A percentile compares a stretch with the other conserved stretches of the same genome.
These are phyloP conservation scores for Rhynchospora breviuscula DNA, from an alignment of 176 grass and related monocot species.

Conservation along the genomic window DNA sequence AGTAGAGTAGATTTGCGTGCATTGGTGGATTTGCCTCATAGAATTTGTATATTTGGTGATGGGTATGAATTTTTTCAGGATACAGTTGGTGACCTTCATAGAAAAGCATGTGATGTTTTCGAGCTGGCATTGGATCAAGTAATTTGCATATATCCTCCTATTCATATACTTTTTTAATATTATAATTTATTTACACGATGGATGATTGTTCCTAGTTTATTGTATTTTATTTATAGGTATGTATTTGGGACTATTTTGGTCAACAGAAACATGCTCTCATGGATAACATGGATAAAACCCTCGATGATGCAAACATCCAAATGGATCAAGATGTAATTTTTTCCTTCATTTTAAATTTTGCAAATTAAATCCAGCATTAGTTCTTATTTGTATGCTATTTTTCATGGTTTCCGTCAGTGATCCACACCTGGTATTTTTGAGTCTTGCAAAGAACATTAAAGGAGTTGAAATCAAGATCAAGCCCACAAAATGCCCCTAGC, in stretches of 20 bases:
- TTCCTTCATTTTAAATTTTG: conserved; percentile 3
- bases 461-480: background rate
- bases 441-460: background rate
- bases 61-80: conserved; percentile 44
- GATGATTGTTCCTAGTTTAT: conserved; percentile 9
- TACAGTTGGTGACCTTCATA: conserved; percentile 75
- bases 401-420: background rate
- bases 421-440: background rate
- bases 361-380: conserved; percentile 1
- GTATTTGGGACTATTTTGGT: conserved; percentile 93
- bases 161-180: conserved; percentile 9
- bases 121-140: conserved; percentile 83
- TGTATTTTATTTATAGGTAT: conserved; percentile 47
- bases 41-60: background rate
- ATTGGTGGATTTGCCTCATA: background rate
- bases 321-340: conserved; percentile 93
- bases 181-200: conserved; percentile 13
- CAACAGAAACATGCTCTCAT: conserved; percentile 86
- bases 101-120: conserved; percentile 80
- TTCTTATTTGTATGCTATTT: background rate
- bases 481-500: background rate
- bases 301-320: conserved; percentile 97
- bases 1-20: background rate
- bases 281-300: conserved; percentile 93
- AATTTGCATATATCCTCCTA: conserved; percentile 2